phyloP scores from a whole-genome alignment of 768 basidiomycete species.

The Trametes cingulata region DNA sequence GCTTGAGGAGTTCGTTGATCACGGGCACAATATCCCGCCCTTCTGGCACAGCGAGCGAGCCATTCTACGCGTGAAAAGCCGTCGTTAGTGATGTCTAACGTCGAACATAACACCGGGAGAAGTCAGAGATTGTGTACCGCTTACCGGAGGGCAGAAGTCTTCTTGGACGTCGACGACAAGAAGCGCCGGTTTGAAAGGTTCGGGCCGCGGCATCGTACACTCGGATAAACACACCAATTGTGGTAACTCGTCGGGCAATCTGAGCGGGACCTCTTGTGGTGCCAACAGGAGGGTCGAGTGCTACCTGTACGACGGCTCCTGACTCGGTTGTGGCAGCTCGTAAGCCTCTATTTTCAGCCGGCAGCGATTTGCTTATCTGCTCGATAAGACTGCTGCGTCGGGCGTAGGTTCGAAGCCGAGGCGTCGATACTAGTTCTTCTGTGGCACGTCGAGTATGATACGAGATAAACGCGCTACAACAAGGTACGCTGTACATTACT shows the following conservation, averaged over 20 bases:
- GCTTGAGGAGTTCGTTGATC: constrained; percentile 57
- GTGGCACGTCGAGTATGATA: too few relatives aligned
- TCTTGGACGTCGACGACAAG: constrained; percentile 81
- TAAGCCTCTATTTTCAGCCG: too few relatives aligned
- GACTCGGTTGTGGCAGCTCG: too few relatives aligned
- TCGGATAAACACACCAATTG: constrained; percentile 2
- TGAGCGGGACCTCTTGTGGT: neutral
- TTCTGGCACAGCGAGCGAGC: constrained; percentile 68
- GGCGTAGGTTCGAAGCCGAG: too few relatives aligned
- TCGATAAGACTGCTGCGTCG: too few relatives aligned
- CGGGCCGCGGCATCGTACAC: neutral
- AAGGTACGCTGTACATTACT: too few relatives aligned
- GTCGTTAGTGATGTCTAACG: neutral
- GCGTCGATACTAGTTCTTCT: too few relatives aligned
- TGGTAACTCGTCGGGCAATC: neutral
- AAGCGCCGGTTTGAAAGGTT: constrained; percentile 49
- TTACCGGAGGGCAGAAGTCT: constrained; percentile 63
- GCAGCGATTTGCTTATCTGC: too few relatives aligned
- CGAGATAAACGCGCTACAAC: too few relatives aligned
- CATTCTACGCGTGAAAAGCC: constrained; percentile 36
- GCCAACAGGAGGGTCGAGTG: too few relatives aligned
- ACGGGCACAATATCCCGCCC: constrained; percentile 58
- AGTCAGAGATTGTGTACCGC: neutral
- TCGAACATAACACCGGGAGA: neutral
- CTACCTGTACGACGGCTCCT: too few relatives aligned